Evolutionary conservation across 2,329 filamentous ascomycete species (phyloP), one percentile per base, ranked within the genome.

Genomic region (Zasmidium cellare): DNA sequence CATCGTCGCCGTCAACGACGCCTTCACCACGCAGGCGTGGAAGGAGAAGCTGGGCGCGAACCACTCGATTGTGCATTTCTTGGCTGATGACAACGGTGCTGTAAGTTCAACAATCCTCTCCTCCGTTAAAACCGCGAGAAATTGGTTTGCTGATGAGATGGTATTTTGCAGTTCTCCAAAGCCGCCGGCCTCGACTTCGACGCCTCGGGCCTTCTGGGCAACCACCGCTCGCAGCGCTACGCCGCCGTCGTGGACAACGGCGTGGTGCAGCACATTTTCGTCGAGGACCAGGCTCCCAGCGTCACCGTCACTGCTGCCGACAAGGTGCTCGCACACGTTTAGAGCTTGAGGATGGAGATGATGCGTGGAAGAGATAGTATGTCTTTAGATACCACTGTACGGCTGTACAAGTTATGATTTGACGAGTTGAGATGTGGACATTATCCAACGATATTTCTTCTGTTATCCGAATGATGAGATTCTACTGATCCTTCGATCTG

Each of bases 1-100:
- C 59, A 64, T 68, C 50, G 64, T 68, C 19, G 66, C 65, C 6
- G 64, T 68, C 38, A 68, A 68, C 56, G 66, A 68, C 45, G 60
- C 57, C 1, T 68, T 68, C 58, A 65, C 62, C 22, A 66, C 62
- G 9, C 53, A 66, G 58, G 66, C 66, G 1, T 68, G 66, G 66
- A 67, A 67, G 55, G 64, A 65, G 60, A 63, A 68, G 57, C 58
- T 67, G 23, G 58, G 60, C 31, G 63, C 59, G 46, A 53, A 63
- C 28, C 58, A 65, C 44, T 55, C 59, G 1, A 35, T 63, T 5
- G 65, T 68, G 5, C 66, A 68, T 55, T 63, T 68, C 56, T 51
- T 68, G n/a, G 65, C 66, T 11, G 66, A 68, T 41, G 66, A 68
- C 47, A 65, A 57, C 25, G 65, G 60, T 19, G 54, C 59, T 23